Conservation (phyloP, 2,329 filamentous ascomycete genomes). For the Beauveria medogensis region DNA sequence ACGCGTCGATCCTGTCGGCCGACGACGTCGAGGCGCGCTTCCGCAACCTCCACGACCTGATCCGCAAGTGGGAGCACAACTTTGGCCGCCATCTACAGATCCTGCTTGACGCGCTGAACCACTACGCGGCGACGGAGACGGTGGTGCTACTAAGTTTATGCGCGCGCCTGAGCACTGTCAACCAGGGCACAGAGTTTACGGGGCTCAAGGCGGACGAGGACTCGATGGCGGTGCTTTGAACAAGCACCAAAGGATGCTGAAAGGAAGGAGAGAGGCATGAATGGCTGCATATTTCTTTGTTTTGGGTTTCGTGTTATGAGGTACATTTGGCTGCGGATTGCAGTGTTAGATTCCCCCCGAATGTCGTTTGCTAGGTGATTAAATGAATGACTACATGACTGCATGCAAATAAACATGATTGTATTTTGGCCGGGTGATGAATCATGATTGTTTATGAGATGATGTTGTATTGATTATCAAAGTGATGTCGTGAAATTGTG, state of each 20-base stretch:
- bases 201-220: slow-evolving; percentile 54
- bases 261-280: background rate
- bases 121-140: slow-evolving; percentile 94
- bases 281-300: background rate
- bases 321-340: background rate
- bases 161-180: slow-evolving; percentile 71
- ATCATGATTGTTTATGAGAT: background rate
- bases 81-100: slow-evolving; percentile 91
- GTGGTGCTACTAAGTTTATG: slow-evolving; percentile 87
- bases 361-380: background rate
- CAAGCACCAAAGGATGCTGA: background rate
- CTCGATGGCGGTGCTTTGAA: slow-evolving; percentile 5
- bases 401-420: background rate
- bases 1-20: slow-evolving; percentile 23
- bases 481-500: background rate
- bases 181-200: slow-evolving; percentile 62
- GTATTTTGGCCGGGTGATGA: too few species aligned
- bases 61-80: slow-evolving; percentile 87
- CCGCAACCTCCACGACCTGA: slow-evolving; percentile 73
- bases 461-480: background rate
- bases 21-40: slow-evolving; percentile 44
- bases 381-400: slow-evolving; percentile 3
- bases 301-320: background rate
- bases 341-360: background rate
- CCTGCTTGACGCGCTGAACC: slow-evolving; percentile 87